These are phyloP conservation scores for Scedosporium minutisporum DNA, from an alignment of 2,329 filamentous ascomycete species.

Conservation along the genomic window DNA sequence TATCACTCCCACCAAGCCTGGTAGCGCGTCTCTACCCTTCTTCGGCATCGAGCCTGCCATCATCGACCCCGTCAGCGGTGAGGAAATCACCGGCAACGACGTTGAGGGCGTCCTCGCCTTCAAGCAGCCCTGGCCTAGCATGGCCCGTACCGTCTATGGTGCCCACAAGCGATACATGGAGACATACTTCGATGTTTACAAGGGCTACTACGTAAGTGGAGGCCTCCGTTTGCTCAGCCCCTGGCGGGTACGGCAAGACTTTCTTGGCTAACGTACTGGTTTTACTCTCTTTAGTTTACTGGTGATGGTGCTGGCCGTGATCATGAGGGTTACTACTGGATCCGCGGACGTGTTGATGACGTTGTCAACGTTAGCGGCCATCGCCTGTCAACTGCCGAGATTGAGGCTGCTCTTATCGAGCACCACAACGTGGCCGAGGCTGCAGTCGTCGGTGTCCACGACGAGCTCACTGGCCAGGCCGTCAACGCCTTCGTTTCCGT, in stretches of 20 bases:
- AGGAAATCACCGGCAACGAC: slow-evolving; percentile 90
- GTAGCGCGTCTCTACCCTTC: slow-evolving; percentile 91
- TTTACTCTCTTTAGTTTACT: slow-evolving; percentile 55
- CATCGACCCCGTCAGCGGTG: slow-evolving; percentile 89
- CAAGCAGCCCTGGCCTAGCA: slow-evolving; percentile 97
- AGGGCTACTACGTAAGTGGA: slow-evolving; percentile 82
- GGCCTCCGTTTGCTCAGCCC: slow-evolving; percentile 5
- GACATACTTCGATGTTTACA: slow-evolving; percentile 95
- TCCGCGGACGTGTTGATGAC: slow-evolving; percentile 94
- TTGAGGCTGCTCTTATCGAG: slow-evolving; percentile 92
- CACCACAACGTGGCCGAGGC: slow-evolving; percentile 85
- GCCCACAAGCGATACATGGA: slow-evolving; percentile 99
- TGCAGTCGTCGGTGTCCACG: slow-evolving; percentile 83
- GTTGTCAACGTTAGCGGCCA: slow-evolving; percentile 98
- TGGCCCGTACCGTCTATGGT: slow-evolving; percentile 96
- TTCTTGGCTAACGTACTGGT: not conserved
- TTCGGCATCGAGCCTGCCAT: slow-evolving; percentile 97
- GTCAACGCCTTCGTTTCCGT: slow-evolving; percentile 94
- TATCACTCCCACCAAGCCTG: slow-evolving; percentile 92
- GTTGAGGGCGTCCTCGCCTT: slow-evolving; percentile 95
- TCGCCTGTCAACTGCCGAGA: slow-evolving; percentile 92
- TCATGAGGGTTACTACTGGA: slow-evolving; percentile 99
- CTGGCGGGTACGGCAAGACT: slow-evolving; percentile 1
- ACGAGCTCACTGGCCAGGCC: slow-evolving; percentile 92
- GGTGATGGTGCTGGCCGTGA: slow-evolving; percentile 92